Evolutionary conservation across 768 basidiomycete species (phyloP), one percentile per base, ranked within the genome.

Genomic region (Gyrodon lividus): DNA sequence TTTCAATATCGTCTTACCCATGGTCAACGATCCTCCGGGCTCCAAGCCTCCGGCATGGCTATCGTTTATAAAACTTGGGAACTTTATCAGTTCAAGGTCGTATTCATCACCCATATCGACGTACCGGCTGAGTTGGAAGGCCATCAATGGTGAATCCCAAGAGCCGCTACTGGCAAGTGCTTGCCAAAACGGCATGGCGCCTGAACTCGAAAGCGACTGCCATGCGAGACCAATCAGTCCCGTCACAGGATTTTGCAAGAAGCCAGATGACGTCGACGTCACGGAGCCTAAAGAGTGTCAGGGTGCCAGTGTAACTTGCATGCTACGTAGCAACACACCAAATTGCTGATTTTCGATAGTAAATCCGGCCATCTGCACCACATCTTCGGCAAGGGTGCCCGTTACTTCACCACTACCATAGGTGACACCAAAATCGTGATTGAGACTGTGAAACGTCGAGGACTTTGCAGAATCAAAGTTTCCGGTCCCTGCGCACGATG

Each of bases 181-280:
- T 58, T 84, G 74, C 87, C 88, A 90, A 64, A 89, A 86, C 2
- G 89, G 89, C 12, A 67, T 70, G 0, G 81, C 70, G 3, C 62
- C 60, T 5, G 86, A 85, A n/a, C 73, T 72, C 0, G 89, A 76
- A 44, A 91, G 77, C 7, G 76, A 58, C 20, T 70, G 50, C 66
- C 87, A 91, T 0, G 81, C 89, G 43, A 91, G 78, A 9, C 89
- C 89, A 71, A 91, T 73, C 61, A 92, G 79, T 3, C 89, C 89
- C 1, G 82, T 80, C 4, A 82, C 76, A 3, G 74, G 62, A 3
- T 78, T 82, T 46, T 73, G 68, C 20, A 89, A 66, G 44, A 66
- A 67, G 30, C 52, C 9, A 83, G 73, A 12, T 64, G 70, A 14
- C 0, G 62, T 64, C 8, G 62, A 42, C 4, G 46, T 64, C 4